Evolutionary conservation across 345 rosid genomes (phyloP).

Genomic region (Linum usitatissimum): DNA sequence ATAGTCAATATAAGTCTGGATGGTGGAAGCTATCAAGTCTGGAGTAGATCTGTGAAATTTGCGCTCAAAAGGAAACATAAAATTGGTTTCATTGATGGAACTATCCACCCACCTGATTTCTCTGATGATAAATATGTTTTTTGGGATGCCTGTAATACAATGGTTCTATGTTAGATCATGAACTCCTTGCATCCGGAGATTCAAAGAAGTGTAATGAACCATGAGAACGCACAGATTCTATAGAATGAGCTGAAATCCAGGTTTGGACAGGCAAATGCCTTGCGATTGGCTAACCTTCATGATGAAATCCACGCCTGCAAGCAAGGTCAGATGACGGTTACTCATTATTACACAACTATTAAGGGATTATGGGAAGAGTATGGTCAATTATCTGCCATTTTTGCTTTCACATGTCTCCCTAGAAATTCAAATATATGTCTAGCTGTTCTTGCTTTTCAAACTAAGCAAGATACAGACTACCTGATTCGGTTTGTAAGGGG

Average conservation of each 20-base stretch:
- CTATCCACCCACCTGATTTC: too few species aligned
- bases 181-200: background rate
- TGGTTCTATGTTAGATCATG: background rate
- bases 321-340: background rate
- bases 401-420: background rate
- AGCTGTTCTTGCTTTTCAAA: background rate
- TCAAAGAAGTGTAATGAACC: too few species aligned
- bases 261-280: background rate
- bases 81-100: background rate
- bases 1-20: too few species aligned
- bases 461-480: background rate
- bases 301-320: background rate
- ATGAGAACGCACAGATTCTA: background rate
- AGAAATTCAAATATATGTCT: background rate
- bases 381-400: background rate
- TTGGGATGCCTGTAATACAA: background rate
- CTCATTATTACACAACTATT: background rate
- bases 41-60: too few species aligned
- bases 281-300: too few species aligned
- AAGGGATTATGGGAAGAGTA: background rate
- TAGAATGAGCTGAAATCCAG: background rate
- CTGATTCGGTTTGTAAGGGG: too few species aligned
- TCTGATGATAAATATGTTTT: too few species aligned
- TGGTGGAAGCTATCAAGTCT: too few species aligned
- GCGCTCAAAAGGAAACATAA: too few species aligned